phyloP scores from a whole-genome alignment of 73 alveolate genomes.

The Breviolum minutum region DNA sequence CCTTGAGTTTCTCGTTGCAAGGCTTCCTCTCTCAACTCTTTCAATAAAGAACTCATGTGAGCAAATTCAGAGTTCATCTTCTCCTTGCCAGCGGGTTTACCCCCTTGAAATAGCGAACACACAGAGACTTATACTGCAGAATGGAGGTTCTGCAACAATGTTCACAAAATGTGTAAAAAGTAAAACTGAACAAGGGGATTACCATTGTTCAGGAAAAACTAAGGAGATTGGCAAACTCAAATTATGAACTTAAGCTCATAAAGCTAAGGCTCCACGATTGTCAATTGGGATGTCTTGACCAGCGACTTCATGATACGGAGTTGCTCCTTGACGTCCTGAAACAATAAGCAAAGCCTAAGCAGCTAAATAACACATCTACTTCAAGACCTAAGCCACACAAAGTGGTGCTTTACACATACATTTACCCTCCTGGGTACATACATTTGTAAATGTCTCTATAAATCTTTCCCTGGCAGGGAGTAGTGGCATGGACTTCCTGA shows the following conservation, averaged over 20 bases:
- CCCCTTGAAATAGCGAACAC: not conserved
- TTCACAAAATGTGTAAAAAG: not conserved
- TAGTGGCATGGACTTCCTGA: not conserved
- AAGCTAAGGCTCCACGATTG: not conserved
- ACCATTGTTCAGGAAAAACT: not conserved
- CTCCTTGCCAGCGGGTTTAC: not conserved
- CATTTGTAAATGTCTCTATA: no score
- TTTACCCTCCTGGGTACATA: no score
- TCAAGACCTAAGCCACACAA: not conserved
- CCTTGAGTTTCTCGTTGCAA: slow-evolving; percentile 43
- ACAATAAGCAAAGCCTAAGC: not conserved
- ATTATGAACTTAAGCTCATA: not conserved
- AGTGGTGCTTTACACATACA: no score
- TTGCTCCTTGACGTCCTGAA: slow-evolving; percentile 81
- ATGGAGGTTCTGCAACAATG: no score
- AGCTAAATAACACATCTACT: not conserved
- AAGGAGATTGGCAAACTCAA: not conserved
- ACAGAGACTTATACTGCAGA: not conserved
- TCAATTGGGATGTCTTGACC: slow-evolving; percentile 65
- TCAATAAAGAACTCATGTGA: slow-evolving; percentile 35
- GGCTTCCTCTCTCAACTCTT: slow-evolving; percentile 76
- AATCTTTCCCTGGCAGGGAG: no score
- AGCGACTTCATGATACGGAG: slow-evolving; percentile 76
- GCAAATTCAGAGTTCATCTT: slow-evolving; percentile 70
- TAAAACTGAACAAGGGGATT: not conserved